Evolutionary conservation across 306 rosid genomes (phyloP), one percentile per base, ranked within the genome.

Genomic region (Acacia acuminata): DNA sequence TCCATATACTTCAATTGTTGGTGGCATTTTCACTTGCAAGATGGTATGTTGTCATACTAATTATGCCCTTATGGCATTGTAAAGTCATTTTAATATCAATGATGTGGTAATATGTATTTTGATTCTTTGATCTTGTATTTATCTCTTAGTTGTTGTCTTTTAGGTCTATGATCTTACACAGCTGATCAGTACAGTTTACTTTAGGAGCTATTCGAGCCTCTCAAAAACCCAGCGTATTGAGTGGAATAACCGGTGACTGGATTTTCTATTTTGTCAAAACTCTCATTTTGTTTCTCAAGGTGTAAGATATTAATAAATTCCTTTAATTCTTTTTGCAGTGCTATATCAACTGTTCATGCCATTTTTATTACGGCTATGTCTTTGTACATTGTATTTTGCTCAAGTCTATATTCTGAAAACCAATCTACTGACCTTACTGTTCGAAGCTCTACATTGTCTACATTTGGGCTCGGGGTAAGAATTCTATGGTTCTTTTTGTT

Each of bases 331-430:
- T 68, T 85, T 44, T 85, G 82, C 92, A 96, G 99, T 84, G 83
- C 99, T 50, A 86, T 96, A 27, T 96, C 99, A 66, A 96, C 99
- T 30, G 47, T 91, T 65, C 99, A 96, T 86, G 96, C 99, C 79
- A 75, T 96, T 82, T 93, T 93, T 78, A 89, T 93, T 86, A 88
- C 99, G 47, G 70, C 91, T 73, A 81, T 91, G 86, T 86, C 99
- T 47, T 81, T 96, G 86, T 92, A 93, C 90, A 56, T 93, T 13
- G 98, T 92, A 40, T 96, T 96, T 84, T 88, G 90, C 90, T 91
- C 97, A 6, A 90, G 87, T 85, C 91, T 96, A 82, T 96, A 60
- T 83, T 85, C 96, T 79, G 98, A 92, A 40, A 45, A 82, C 77
- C 77, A 79, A 36, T 77, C 73, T 3, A 72, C 71, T 65, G 89